phyloP scores from a whole-genome alignment of 2,329 filamentous ascomycete genomes.

The Clonostachys sp. region DNA sequence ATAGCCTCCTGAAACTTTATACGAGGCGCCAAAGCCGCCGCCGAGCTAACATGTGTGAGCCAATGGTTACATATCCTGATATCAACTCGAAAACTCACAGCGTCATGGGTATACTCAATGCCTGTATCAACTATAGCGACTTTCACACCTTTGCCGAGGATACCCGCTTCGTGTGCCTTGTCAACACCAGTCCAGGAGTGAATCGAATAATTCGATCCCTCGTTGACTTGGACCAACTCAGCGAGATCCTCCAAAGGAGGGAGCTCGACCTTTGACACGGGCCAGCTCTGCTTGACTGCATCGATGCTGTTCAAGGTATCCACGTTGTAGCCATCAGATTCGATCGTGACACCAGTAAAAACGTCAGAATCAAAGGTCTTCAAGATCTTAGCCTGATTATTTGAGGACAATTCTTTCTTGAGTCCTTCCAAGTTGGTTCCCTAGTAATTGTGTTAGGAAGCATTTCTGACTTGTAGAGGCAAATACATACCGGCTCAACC shows the following conservation, averaged over 20 bases:
- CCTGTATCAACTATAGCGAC: slow-evolving; percentile 17
- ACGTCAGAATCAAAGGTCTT: slow-evolving; percentile 2
- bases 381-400: neutral
- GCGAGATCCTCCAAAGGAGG: neutral
- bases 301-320: slow-evolving; percentile 7
- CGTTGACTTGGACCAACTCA: neutral
- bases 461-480: neutral
- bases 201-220: neutral
- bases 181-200: slow-evolving; percentile 15
- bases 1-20: slow-evolving; percentile 15
- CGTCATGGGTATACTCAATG: slow-evolving; percentile 13
- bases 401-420: neutral
- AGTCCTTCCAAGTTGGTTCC: neutral
- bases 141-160: slow-evolving; percentile 13
- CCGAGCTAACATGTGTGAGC: slow-evolving; percentile 9
- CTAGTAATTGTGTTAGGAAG: neutral
- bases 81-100: neutral
- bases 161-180: slow-evolving; percentile 12
- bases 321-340: slow-evolving; percentile 7
- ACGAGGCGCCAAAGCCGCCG: slow-evolving; percentile 13
- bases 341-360: slow-evolving; percentile 5
- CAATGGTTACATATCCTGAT: neutral
- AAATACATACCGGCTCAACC: neutral
- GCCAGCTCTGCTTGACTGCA: slow-evolving; percentile 7
- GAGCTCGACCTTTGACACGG: slow-evolving; percentile 2